Base-by-base conservation (phyloP, 352 stramenopile genomes). In the Phytophthora boehmeriae region DNA sequence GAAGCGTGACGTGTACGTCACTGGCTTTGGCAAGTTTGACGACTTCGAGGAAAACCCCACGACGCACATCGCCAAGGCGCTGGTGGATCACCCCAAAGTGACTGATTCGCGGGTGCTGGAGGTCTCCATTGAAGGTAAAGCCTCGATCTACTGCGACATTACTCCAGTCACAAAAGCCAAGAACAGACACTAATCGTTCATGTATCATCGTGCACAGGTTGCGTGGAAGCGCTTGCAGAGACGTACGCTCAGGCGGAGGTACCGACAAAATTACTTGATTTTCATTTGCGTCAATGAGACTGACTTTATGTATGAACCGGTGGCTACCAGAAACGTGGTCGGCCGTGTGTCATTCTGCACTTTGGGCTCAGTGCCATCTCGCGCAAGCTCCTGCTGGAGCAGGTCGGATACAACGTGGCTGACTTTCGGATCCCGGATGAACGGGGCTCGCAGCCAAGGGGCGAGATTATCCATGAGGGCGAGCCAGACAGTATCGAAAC, bases 31-130 rank as follows among this genome's bases (percentile, higher is more conserved):
- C 70, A 89, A 90, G 66, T 95, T 95, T 49, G 87, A 79, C 39
- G 67, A 93, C 66, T 88, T 95, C 30, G 30, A 88, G 11, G 78
- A 92, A 46, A 95, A 95, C 62, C 84, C 84, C n/a, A 93, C 84
- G 52, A 91, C 79, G 16, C 55, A 66, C 27, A 62, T 95, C 36
- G 77, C 76, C 41, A 55, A 86, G 64, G 59, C 78, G 43, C 54
- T 95, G 19, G 79, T 63, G 16, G 50, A 71, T 25, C 73, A 93
- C 51, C 59, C 68, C n/a, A 86, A 89, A 35, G 76, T 93, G 45
- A 90, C 82, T 6, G 70, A 89, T 30, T 57, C 75, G 28, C 62
- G 76, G 14, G 85, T 95, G 59, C 78, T 95, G 9, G 84, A 95
- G 65, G 80, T 91, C 3, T 91, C 86, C 1, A 63, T 72, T 8